Conservation (phyloP, 2,329 filamentous ascomycete genomes). For the Venturia oleaginea region DNA sequence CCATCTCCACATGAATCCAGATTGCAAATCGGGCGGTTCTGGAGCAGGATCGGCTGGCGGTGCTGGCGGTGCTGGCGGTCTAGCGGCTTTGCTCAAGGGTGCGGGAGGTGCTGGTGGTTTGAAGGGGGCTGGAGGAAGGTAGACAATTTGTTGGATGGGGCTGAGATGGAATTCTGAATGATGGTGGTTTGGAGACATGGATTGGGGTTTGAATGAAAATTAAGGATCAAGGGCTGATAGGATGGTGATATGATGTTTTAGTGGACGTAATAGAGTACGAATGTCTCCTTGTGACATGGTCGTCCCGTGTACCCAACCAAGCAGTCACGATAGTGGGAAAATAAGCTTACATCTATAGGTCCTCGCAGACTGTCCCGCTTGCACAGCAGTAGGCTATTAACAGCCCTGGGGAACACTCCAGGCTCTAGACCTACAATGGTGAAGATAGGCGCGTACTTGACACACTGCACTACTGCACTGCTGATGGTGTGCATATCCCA, state of each 20-base stretch:
- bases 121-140: not conserved
- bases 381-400: not conserved
- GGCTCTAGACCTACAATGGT: not conserved
- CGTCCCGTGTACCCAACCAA: not conserved
- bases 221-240: too few species aligned
- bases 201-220: too few species aligned
- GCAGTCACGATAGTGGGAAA: not conserved
- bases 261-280: too few species aligned
- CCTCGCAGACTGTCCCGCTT: not conserved
- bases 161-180: not conserved
- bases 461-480: not conserved
- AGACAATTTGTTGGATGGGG: not conserved
- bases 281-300: too few species aligned
- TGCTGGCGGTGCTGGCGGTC: not conserved
- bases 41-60: not conserved
- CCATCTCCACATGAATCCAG: slow-evolving; percentile 9
- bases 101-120: not conserved
- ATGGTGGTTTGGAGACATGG: not conserved
- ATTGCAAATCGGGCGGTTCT: not conserved
- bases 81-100: not conserved
- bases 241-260: too few species aligned
- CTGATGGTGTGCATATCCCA: not conserved
- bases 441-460: not conserved
- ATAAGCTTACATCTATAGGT: not conserved
- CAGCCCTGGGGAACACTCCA: not conserved